A percentile compares a stretch with the other conserved stretches of the same genome.
phyloP scores from a whole-genome alignment of 2,329 filamentous ascomycete genomes.

The Neofusicoccum kwambonambiense region DNA sequence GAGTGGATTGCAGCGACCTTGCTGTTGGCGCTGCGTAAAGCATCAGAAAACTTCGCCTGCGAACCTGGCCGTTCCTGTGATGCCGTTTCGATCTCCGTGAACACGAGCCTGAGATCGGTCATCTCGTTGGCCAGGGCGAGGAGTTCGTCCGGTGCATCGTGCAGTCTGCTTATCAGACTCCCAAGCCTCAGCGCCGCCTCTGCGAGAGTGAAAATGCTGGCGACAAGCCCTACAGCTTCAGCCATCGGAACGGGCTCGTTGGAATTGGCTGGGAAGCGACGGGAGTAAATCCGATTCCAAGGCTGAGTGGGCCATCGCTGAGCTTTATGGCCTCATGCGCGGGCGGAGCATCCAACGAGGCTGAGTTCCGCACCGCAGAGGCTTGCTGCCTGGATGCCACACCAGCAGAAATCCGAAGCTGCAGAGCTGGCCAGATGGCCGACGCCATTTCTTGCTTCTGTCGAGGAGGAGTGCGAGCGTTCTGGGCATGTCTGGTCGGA shows the following conservation, averaged over 20 bases:
- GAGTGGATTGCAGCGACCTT: background rate
- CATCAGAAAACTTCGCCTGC: background rate
- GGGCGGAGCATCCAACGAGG: too few relatives aligned
- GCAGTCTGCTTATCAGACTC: background rate
- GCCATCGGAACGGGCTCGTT: background rate
- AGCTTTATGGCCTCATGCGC: too few relatives aligned
- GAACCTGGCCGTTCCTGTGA: background rate
- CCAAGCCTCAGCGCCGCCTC: background rate
- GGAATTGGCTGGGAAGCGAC: background rate
- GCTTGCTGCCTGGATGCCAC: too few relatives aligned
- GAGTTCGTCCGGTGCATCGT: background rate
- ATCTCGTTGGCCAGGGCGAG: constrained; percentile 8
- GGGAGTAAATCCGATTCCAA: background rate
- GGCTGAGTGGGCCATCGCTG: background rate
- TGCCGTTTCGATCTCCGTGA: background rate
- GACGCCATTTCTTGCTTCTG: too few relatives aligned
- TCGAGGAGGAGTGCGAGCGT: too few relatives aligned
- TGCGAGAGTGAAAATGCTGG: background rate
- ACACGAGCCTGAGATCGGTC: background rate
- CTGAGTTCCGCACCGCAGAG: too few relatives aligned
- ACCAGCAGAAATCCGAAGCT: too few relatives aligned
- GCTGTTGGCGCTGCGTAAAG: background rate
- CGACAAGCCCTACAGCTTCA: background rate
- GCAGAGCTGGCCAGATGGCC: too few relatives aligned
- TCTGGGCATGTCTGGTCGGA: background rate